These are phyloP conservation scores for Somion occarium DNA, from an alignment of 1,284 basidiomycete genomes.

Conservation along the genomic window DNA sequence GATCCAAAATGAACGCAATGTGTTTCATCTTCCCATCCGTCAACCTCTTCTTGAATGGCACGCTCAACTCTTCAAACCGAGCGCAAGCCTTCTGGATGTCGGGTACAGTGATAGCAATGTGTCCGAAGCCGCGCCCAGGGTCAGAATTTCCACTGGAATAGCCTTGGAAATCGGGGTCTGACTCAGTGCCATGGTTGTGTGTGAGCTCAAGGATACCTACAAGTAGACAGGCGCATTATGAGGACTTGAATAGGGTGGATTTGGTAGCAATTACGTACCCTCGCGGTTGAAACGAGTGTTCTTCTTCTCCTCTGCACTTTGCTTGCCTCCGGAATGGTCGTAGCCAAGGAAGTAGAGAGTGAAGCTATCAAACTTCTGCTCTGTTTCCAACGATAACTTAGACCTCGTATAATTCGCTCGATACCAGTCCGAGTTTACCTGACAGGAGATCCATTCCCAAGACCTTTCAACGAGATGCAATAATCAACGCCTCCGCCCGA, in stretches of 20 bases:
- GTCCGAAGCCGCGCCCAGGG: conserved; percentile 80
- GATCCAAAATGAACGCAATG: conserved; percentile 88
- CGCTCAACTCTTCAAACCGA: conserved; percentile 79
- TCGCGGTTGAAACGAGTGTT: conserved; percentile 51
- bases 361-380: conserved; percentile 53
- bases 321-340: conserved; percentile 48
- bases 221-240: not conserved
- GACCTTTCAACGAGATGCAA: conserved; percentile 43
- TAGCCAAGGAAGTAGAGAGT: conserved; percentile 82
- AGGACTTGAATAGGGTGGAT: not conserved
- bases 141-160: conserved; percentile 84
- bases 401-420: too few species aligned
- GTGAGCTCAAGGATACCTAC: conserved; percentile 76
- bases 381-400: too few species aligned
- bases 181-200: conserved; percentile 88
- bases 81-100: conserved; percentile 82
- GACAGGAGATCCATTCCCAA: conserved; percentile 87
- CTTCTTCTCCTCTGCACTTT: conserved; percentile 33
- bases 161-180: conserved; percentile 70
- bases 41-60: conserved; percentile 86
- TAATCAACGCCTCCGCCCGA: not conserved
- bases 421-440: conserved; percentile 42
- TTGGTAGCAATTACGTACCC: conserved; percentile 37
- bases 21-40: conserved; percentile 83
- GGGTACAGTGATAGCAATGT: conserved; percentile 84